Evolutionary conservation across 1,284 basidiomycete species (phyloP).

Genomic region (Trichosporon asahii): DNA sequence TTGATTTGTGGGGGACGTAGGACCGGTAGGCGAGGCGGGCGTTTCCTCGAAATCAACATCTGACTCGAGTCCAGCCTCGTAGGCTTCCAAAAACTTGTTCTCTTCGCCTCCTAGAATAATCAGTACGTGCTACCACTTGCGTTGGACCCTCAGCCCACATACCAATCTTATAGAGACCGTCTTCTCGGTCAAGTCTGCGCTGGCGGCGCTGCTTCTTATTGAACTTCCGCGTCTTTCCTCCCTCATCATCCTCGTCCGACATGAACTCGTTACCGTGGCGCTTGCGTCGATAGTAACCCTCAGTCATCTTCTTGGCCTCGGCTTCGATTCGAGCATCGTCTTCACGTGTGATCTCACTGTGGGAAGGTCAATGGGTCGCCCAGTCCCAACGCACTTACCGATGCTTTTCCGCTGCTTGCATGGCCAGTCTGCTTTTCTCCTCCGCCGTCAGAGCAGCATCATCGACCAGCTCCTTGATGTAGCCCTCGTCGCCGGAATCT

Average conservation of each 20-base stretch:
- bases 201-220: constrained; percentile 33
- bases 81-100: constrained; percentile 33
- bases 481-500: constrained; percentile 35
- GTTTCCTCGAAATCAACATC: constrained; percentile 40
- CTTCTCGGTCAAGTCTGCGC: constrained; percentile 30
- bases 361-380: not conserved
- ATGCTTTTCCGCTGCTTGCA: constrained; percentile 35
- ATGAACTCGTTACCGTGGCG: constrained; percentile 37
- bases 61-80: constrained; percentile 33
- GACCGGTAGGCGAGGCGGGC: constrained; percentile 8
- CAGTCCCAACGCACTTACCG: constrained; percentile 34
- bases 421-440: constrained; percentile 29
- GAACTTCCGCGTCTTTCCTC: constrained; percentile 21
- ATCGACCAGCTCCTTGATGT: constrained; percentile 39
- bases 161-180: constrained; percentile 37
- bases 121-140: not conserved
- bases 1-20: constrained; percentile 4
- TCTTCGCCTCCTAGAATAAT: constrained; percentile 28
- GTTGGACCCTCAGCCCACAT: constrained; percentile 9
- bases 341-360: constrained; percentile 34
- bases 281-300: constrained; percentile 37
- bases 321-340: constrained; percentile 42
- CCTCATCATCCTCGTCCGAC: constrained; percentile 35
- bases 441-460: constrained; percentile 36
- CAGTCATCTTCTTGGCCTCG: constrained; percentile 40